These are phyloP conservation scores for Fusarium solani-melongenae DNA, from an alignment of 2,329 filamentous ascomycete species.

Conservation along the genomic window DNA sequence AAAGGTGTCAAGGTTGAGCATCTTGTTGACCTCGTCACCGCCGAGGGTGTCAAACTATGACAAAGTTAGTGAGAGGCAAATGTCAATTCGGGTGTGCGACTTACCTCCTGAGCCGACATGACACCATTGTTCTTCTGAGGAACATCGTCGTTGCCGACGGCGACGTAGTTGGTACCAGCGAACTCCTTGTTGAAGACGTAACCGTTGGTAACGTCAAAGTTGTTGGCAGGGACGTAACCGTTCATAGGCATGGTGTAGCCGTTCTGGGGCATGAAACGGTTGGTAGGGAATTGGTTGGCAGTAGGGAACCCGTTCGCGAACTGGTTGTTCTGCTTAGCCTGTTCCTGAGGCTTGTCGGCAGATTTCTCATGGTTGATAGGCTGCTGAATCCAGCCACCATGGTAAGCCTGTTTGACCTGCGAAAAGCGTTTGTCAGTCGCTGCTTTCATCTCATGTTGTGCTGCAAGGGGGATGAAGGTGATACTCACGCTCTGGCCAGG, in stretches of 20 bases:
- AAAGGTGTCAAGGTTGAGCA: background rate
- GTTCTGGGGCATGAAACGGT: background rate
- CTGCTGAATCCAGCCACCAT: background rate
- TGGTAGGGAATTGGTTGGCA: background rate
- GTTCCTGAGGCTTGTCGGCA: background rate
- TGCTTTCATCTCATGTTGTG: background rate
- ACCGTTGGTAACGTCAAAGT: background rate
- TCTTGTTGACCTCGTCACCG: background rate
- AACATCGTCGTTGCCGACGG: background rate
- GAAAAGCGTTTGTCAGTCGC: constrained; percentile 2
- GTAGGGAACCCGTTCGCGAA: background rate
- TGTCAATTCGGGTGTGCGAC: background rate
- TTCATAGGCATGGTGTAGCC: background rate
- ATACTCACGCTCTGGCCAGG: background rate
- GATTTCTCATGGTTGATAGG: background rate
- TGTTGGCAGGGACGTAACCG: background rate
- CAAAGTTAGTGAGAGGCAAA: background rate
- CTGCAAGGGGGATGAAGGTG: background rate
- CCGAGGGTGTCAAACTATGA: background rate
- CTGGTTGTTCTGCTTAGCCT: background rate
- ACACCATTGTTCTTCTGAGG: background rate
- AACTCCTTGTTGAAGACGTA: background rate
- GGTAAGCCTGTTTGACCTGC: background rate
- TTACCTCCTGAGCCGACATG: background rate
- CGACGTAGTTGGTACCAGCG: background rate